phyloP scores from a whole-genome alignment of 2,329 filamentous ascomycete species.

The Nothophaeocryptopus gaeumannii region DNA sequence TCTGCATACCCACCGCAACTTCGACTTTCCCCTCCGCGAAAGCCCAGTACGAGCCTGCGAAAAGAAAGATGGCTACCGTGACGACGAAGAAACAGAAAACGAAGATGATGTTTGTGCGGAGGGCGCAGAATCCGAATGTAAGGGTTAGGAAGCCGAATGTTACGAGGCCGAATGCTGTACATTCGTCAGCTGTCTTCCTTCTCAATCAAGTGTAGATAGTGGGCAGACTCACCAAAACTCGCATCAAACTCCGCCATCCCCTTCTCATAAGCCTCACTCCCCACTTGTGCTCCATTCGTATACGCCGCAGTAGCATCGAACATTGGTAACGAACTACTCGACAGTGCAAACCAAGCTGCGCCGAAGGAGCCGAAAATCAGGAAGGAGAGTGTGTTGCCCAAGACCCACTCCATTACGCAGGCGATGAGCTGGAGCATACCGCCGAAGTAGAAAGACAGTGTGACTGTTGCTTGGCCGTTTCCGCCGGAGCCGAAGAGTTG shows the following conservation, averaged over 20 bases:
- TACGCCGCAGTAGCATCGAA: too few species aligned
- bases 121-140: too few species aligned
- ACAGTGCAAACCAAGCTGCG: not conserved
- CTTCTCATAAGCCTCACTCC: not conserved
- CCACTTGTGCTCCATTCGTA: too few species aligned
- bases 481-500: conserved; percentile 1
- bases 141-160: not conserved
- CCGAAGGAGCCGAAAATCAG: conserved; percentile 10
- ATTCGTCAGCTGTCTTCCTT: not conserved
- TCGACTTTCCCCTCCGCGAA: too few species aligned
- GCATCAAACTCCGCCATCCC: conserved; percentile 5
- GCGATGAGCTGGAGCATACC: conserved; percentile 10
- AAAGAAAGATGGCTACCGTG: too few species aligned
- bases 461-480: conserved; percentile 6
- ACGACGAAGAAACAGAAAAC: too few species aligned
- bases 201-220: not conserved
- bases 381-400: conserved; percentile 13
- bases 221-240: conserved; percentile 7
- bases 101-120: conserved; percentile 12
- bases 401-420: conserved; percentile 9
- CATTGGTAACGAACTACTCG: not conserved
- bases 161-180: conserved; percentile 9
- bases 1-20: too few species aligned
- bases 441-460: conserved; percentile 6
- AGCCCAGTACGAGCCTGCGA: too few species aligned